Evolutionary conservation across 164 flowering plant genomes (phyloP), one percentile per base, ranked within the genome.

Genomic region (Vitis labrusca): DNA sequence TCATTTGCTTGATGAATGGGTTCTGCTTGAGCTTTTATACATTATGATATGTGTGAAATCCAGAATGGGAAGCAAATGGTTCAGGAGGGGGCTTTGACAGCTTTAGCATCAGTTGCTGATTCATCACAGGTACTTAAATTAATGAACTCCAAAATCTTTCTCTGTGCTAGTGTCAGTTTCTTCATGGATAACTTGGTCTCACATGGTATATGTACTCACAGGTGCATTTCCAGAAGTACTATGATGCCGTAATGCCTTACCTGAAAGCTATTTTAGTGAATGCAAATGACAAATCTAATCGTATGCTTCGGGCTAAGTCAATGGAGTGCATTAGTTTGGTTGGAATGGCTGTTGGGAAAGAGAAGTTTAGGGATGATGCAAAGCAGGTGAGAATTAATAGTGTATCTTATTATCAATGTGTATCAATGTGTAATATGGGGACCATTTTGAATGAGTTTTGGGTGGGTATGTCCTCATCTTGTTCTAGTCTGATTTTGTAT

Each of bases 311-410:
- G 77, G 99, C 99, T 63, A 96, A 96, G 77, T 84, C 99, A 54
- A 93, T 96, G 99, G 99, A 96, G 77, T 96, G 99, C 81, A 93
- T 96, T 74, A 96, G 99, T 81, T 83, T 96, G 84, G 98, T 96
- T 72, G 99, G 99, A 50, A 96, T 96, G 99, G 99, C 99, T 70
- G 99, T 96, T 79, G 99, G 99, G 61, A 96, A 96, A 82, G 99
- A 96, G 15, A 96, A 91, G 75, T 96, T 96, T 76, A 87, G 94
- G 80, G 91, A 88, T 73, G 99, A 95, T 71, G 99, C 99, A 9
- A 93, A 87, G 79, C 98, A 95, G 97, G 99, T 92, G 74, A 53
- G 12, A 37, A 37, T 37, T 37, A 37, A 37, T 50, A 58, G 52
- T 53, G 50, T 50, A 12, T 3, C 44, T 37, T 37, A 37, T 37